phyloP scores from a whole-genome alignment of 495 filamentous ascomycete species.

The Lichenothelia convexa region DNA sequence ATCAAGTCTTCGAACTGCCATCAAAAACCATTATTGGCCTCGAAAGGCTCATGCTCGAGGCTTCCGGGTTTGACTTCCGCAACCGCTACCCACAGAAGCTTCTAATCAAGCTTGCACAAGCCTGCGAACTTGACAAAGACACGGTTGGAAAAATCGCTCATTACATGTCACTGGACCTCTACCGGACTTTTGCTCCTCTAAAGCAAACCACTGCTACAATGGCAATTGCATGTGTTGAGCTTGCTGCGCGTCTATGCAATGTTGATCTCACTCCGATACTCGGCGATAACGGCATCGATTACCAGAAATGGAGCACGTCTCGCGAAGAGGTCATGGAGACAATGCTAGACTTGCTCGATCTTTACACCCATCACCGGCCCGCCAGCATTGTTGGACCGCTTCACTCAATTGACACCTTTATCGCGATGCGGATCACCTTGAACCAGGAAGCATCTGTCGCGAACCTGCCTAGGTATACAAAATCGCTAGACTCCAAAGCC shows the following conservation, averaged over 20 bases:
- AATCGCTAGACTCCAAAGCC: neutral
- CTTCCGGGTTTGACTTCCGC: constrained; percentile 85
- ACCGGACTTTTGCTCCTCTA: constrained; percentile 79
- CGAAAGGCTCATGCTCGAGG: constrained; percentile 87
- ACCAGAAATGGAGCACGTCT: constrained; percentile 38
- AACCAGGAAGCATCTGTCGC: constrained; percentile 52
- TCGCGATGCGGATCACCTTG: constrained; percentile 65
- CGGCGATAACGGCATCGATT: constrained; percentile 18
- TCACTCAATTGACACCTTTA: constrained; percentile 55
- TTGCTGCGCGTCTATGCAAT: constrained; percentile 49
- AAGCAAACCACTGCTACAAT: constrained; percentile 69
- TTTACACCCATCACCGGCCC: constrained; percentile 64
- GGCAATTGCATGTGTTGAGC: constrained; percentile 64
- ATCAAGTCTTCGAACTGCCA: constrained; percentile 65
- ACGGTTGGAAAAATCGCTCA: constrained; percentile 40
- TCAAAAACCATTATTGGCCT: constrained; percentile 68
- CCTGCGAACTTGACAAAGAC: constrained; percentile 30
- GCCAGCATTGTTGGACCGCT: constrained; percentile 52
- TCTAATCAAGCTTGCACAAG: constrained; percentile 52
- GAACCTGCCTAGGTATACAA: constrained; percentile 31
- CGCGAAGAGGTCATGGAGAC: constrained; percentile 64
- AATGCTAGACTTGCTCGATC: constrained; percentile 67
- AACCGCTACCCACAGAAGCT: constrained; percentile 71
- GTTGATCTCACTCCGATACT: constrained; percentile 26
- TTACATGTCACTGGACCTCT: constrained; percentile 69